These are phyloP conservation scores for Sordariomycetes sp. DNA, from an alignment of 2,329 filamentous ascomycete species.

Conservation along the genomic window DNA sequence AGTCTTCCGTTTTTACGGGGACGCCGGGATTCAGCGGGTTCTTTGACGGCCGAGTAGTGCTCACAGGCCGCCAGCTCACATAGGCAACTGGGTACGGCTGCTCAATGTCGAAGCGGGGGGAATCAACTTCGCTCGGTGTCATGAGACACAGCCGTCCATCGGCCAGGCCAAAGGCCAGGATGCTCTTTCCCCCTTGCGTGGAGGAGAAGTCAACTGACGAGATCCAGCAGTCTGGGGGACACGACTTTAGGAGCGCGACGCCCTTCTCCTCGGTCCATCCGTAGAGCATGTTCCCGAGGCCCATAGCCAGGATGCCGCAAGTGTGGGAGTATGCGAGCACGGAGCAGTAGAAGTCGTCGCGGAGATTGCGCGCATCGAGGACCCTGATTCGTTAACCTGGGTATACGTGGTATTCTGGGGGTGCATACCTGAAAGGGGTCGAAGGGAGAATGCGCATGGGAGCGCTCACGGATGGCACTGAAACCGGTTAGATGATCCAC, in stretches of 20 bases:
- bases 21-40: conserved; percentile 31
- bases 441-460: conserved; percentile 4
- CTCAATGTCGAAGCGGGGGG: conserved; percentile 60
- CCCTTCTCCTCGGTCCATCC: conserved; percentile 73
- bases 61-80: conserved; percentile 64
- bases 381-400: conserved; percentile 37
- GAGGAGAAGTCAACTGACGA: conserved; percentile 91
- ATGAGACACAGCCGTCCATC: conserved; percentile 66
- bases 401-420: background rate
- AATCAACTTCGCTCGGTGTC: conserved; percentile 54
- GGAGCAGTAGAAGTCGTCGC: conserved; percentile 93
- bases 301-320: conserved; percentile 68
- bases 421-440: conserved; percentile 7
- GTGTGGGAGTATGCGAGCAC: conserved; percentile 72
- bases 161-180: conserved; percentile 74
- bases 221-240: conserved; percentile 36
- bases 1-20: conserved; percentile 59
- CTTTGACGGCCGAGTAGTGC: conserved; percentile 35
- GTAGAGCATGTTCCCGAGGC: conserved; percentile 67
- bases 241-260: conserved; percentile 40
- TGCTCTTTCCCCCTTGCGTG: conserved; percentile 55
- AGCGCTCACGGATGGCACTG: conserved; percentile 6
- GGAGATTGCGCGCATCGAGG: conserved; percentile 75
- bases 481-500: background rate
- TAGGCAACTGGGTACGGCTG: conserved; percentile 66